These are phyloP conservation scores for Daldinia sp. DNA, from an alignment of 2,329 filamentous ascomycete species.

Conservation along the genomic window DNA sequence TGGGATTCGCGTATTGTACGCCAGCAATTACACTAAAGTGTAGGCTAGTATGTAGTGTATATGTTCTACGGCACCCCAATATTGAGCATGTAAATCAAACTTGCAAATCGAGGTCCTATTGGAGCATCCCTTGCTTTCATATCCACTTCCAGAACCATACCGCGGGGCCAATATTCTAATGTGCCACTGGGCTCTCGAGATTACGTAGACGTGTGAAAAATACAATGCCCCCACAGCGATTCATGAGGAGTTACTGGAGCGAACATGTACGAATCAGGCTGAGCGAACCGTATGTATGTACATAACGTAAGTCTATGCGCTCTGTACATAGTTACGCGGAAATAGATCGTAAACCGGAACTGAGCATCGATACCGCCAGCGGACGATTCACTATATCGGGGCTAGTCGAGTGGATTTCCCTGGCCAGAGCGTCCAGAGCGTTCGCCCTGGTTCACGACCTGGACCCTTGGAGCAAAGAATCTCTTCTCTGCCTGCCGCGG, in stretches of 20 bases:
- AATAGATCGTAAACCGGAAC: conserved; percentile 1
- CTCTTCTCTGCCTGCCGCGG: not conserved
- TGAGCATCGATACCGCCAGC: conserved; percentile 16
- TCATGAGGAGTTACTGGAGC: conserved; percentile 2
- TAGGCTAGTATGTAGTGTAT: not conserved
- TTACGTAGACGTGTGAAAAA: conserved; percentile 23
- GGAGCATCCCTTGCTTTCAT: conserved; percentile 26
- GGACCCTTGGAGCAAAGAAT: not conserved
- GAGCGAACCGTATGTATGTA: not conserved
- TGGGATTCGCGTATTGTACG: conserved; percentile 1
- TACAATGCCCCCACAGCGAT: not conserved
- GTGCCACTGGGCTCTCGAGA: conserved; percentile 5
- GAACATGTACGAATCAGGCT: not conserved
- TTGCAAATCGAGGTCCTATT: conserved; percentile 1
- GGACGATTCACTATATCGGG: conserved; percentile 33
- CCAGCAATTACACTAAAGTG: not conserved
- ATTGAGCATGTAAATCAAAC: conserved; percentile 2
- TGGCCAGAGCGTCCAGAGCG: conserved; percentile 1
- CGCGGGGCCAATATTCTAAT: conserved; percentile 12
- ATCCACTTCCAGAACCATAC: conserved; percentile 14
- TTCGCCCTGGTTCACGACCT: conserved; percentile 9
- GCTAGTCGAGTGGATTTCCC: conserved; percentile 25
- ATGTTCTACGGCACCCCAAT: not conserved
- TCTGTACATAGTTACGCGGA: not conserved
- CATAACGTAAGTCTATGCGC: not conserved